Conservation (phyloP, 2,329 filamentous ascomycete species). For the Geoglossum cookeanum region DNA sequence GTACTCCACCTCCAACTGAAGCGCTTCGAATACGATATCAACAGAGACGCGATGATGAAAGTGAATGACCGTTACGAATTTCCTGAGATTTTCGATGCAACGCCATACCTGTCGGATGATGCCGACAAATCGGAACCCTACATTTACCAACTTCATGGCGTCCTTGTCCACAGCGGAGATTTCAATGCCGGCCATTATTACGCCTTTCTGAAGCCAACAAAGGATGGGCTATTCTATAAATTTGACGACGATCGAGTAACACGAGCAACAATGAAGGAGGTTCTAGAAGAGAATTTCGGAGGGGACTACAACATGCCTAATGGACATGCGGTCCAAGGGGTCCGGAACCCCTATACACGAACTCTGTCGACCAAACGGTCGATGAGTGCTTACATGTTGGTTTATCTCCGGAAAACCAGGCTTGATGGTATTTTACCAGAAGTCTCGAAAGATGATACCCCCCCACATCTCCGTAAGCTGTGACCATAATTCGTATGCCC, state of each 20-base stretch:
- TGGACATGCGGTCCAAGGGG: slow-evolving; percentile 27
- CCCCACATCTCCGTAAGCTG: slow-evolving; percentile 53
- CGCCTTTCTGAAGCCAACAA: slow-evolving; percentile 82
- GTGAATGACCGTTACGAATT: slow-evolving; percentile 89
- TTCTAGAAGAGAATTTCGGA: slow-evolving; percentile 90
- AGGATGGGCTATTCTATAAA: slow-evolving; percentile 88
- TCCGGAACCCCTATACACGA: slow-evolving; percentile 44
- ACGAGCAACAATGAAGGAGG: slow-evolving; percentile 78
- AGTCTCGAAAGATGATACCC: slow-evolving; percentile 60
- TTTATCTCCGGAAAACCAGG: slow-evolving; percentile 78
- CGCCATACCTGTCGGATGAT: slow-evolving; percentile 70
- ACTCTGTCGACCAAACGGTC: slow-evolving; percentile 46
- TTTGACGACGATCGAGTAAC: slow-evolving; percentile 97
- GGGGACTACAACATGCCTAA: slow-evolving; percentile 55
- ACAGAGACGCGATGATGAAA: slow-evolving; percentile 96
- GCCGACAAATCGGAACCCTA: slow-evolving; percentile 79
- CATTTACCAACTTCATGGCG: slow-evolving; percentile 82
- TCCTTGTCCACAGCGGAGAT: slow-evolving; percentile 90
- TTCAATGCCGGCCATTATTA: slow-evolving; percentile 97
- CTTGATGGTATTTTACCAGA: slow-evolving; percentile 66
- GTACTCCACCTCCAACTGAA: slow-evolving; percentile 91
- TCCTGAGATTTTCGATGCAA: slow-evolving; percentile 63
- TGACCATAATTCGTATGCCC: not conserved
- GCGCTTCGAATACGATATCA: slow-evolving; percentile 93
- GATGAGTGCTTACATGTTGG: slow-evolving; percentile 95